Conservation (phyloP, 1,284 basidiomycete genomes). For the Irpex sp. region DNA sequence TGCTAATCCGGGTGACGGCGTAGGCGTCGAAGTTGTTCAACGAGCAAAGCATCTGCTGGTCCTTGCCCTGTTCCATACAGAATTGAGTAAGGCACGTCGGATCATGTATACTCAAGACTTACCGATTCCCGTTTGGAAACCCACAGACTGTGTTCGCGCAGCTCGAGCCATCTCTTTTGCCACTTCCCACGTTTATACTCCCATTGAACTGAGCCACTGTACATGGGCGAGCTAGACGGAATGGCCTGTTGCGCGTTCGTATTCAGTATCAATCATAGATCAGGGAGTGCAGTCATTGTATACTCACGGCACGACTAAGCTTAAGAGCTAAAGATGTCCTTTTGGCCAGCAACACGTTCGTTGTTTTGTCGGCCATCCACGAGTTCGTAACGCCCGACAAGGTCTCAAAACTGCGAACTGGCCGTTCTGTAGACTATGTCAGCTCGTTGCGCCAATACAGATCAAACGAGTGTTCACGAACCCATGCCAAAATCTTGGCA, state of each 20-base stretch:
- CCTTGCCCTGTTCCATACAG: conserved; percentile 61
- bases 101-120: conserved; percentile 19
- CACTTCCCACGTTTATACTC: conserved; percentile 89
- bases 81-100: neutral
- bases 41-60: conserved; percentile 75
- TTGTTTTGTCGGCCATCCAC: conserved; percentile 78
- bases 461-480: conserved; percentile 32
- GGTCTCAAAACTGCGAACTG: conserved; percentile 79
- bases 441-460: neutral
- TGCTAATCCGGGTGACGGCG: conserved; percentile 64
- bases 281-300: neutral
- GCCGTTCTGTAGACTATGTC: conserved; percentile 59
- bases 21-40: conserved; percentile 86
- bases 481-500: conserved; percentile 85
- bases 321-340: conserved; percentile 58
- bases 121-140: conserved; percentile 85
- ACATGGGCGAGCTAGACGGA: conserved; percentile 65
- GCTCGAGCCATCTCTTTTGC: conserved; percentile 84
- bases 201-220: conserved; percentile 77
- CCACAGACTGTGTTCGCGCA: conserved; percentile 82
- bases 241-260: conserved; percentile 35
- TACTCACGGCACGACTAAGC: conserved; percentile 57
- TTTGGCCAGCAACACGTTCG: conserved; percentile 77
- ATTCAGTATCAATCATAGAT: conserved; percentile 30
- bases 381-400: conserved; percentile 70